Conservation (phyloP, 1,139 yeast species). For the Yamadazyma buinensis region DNA sequence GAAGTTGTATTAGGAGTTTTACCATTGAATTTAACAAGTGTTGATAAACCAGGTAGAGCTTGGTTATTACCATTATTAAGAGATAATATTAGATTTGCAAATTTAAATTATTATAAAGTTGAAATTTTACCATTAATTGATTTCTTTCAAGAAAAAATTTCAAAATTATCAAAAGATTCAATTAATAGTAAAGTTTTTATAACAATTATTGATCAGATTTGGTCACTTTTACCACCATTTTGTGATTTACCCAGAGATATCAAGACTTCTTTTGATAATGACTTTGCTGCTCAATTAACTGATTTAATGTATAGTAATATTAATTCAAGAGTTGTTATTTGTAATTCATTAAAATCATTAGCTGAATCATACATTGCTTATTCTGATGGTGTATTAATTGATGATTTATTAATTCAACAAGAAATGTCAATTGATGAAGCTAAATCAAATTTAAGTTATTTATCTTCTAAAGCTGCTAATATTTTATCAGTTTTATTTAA, state of each 20-base stretch:
- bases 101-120: conserved; percentile 57
- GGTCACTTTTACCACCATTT: conserved; percentile 89
- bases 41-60: conserved; percentile 70
- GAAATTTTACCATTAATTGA: conserved; percentile 67
- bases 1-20: conserved; percentile 68
- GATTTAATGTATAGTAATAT: conserved; percentile 71
- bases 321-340: conserved; percentile 70
- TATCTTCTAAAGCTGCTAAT: conserved; percentile 67
- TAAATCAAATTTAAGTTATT: conserved; percentile 51
- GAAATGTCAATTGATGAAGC: conserved; percentile 60
- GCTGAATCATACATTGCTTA: conserved; percentile 75
- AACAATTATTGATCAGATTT: conserved; percentile 84
- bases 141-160: conserved; percentile 50
- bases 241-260: conserved; percentile 85
- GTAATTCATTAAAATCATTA: conserved; percentile 73
- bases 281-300: conserved; percentile 76
- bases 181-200: conserved; percentile 71
- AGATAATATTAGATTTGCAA: conserved; percentile 75
- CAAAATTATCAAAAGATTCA: conserved; percentile 48
- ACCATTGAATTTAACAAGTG: conserved; percentile 66
- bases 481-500: conserved; percentile 84
- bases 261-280: conserved; percentile 57
- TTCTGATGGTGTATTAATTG: conserved; percentile 54
- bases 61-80: conserved; percentile 93
- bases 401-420: conserved; percentile 56